Evolutionary conservation across 345 rosid species (phyloP).

Genomic region (Populus deltoides): DNA sequence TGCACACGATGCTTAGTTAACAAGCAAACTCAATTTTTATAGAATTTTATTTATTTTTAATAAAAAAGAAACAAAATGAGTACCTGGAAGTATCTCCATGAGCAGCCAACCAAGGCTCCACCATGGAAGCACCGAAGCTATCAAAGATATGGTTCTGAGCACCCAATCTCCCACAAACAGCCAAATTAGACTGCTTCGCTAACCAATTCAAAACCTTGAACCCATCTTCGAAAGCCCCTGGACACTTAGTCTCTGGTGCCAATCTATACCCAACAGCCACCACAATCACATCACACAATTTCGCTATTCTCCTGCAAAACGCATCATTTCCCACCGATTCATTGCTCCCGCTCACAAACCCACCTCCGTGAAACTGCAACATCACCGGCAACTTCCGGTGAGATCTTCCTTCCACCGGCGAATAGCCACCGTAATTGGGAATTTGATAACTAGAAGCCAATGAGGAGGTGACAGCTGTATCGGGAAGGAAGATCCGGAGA

Average conservation of each 20-base stretch:
- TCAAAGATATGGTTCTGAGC: conserved; percentile 37
- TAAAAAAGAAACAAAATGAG: not conserved
- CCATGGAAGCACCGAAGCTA: conserved; percentile 75
- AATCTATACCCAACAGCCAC: conserved; percentile 84
- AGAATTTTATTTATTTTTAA: not conserved
- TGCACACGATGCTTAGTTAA: not conserved
- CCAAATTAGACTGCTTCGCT: conserved; percentile 71
- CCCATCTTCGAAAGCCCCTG: conserved; percentile 88
- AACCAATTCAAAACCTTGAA: conserved; percentile 74
- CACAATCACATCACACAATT: conserved; percentile 71
- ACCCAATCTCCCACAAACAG: conserved; percentile 32
- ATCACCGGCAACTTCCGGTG: conserved; percentile 67
- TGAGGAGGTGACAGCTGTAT: conserved; percentile 18
- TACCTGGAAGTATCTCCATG: conserved; percentile 71
- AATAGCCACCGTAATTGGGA: conserved; percentile 57
- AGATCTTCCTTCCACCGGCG: conserved; percentile 36
- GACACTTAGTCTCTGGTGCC: conserved; percentile 77
- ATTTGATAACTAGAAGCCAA: not conserved
- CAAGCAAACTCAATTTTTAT: not conserved
- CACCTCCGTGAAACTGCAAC: conserved; percentile 96
- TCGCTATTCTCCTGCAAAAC: conserved; percentile 72
- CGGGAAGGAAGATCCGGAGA: conserved; percentile 69
- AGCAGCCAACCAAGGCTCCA: conserved; percentile 84
- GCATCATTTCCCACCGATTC: conserved; percentile 59
- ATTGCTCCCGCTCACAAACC: conserved; percentile 75